Base-by-base conservation (phyloP, 2,329 filamentous ascomycete species). In the Pseudogymnoascus sp. region DNA sequence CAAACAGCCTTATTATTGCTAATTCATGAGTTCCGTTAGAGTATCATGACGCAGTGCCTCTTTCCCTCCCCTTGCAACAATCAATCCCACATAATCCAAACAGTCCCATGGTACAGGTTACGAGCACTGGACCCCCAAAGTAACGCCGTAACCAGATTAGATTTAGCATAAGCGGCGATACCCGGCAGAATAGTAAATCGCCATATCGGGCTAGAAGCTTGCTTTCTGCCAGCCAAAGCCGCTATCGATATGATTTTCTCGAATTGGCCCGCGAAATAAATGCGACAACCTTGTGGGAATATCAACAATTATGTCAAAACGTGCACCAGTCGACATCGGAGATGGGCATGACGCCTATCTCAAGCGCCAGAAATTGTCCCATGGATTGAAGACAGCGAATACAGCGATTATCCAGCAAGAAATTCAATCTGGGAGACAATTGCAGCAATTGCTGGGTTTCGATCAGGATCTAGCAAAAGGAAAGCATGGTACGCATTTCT, bases 371-470 rank as follows among this genome's bases (percentile, higher is more conserved):
- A 75, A 72, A 57, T 69, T 74, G 34, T 21, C 68, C 14, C 81
- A 85, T 67, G 81, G 85, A 65, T 75, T 80, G 1, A 82, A 84
- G 13, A 82, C 51, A 60, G 65, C 21, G 34, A 57, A 48, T 60
- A 82, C 51, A 60, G 65, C 21, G 34, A 57, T 43, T 60, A 19
- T 84, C 1, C 82, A 81, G 10, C 85, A 88, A 68, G 83, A 88
- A 39, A 80, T 90, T 57, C 77, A 80, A 60, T 85, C 85, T 39
- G 81, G 83, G 67, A 81, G 85, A 62, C 89, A 95, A 72, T 79
- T 95, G 65, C 83, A 83, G 71, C 81, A 86, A 66, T 79, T 92
- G 51, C 80, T 95, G 43, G 77, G 80, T 63, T 92, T 92, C 72
- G 82, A 89, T 68, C 89, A 92, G 75, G 87, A 92, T 74, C 77